Conservation (phyloP, 2,329 filamentous ascomycete species). For the Penicillium decumbens region DNA sequence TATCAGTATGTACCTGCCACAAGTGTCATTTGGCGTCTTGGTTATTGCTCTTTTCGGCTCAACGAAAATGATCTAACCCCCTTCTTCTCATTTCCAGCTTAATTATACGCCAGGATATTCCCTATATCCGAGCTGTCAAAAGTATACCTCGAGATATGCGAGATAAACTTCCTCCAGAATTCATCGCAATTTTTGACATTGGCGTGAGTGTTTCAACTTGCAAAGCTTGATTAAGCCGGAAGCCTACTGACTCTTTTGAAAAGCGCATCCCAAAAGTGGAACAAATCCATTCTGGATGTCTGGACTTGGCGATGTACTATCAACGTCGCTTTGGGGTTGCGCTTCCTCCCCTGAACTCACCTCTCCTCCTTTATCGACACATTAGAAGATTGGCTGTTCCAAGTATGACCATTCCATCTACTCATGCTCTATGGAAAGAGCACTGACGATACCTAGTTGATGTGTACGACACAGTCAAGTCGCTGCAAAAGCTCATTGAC, state of each 20-base stretch:
- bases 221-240: not conserved
- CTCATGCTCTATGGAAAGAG: constrained; percentile 10
- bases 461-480: constrained; percentile 52
- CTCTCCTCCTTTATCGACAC: constrained; percentile 64
- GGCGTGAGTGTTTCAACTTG: constrained; percentile 25
- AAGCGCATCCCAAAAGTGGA: constrained; percentile 46
- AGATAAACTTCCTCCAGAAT: constrained; percentile 42
- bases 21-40: not conserved
- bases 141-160: constrained; percentile 44
- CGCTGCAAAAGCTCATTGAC: constrained; percentile 52
- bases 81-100: constrained; percentile 17
- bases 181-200: constrained; percentile 39
- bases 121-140: constrained; percentile 62
- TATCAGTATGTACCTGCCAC: constrained; percentile 38
- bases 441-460: constrained; percentile 21
- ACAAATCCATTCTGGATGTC: constrained; percentile 60
- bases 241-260: constrained; percentile 1
- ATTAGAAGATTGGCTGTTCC: constrained; percentile 70
- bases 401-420: constrained; percentile 45
- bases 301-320: constrained; percentile 61
- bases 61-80: not conserved
- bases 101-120: constrained; percentile 64
- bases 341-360: constrained; percentile 68
- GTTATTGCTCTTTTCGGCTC: not conserved
- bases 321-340: constrained; percentile 62